phyloP scores from a whole-genome alignment of 345 rosid species.

The Eucalyptus cloeziana region DNA sequence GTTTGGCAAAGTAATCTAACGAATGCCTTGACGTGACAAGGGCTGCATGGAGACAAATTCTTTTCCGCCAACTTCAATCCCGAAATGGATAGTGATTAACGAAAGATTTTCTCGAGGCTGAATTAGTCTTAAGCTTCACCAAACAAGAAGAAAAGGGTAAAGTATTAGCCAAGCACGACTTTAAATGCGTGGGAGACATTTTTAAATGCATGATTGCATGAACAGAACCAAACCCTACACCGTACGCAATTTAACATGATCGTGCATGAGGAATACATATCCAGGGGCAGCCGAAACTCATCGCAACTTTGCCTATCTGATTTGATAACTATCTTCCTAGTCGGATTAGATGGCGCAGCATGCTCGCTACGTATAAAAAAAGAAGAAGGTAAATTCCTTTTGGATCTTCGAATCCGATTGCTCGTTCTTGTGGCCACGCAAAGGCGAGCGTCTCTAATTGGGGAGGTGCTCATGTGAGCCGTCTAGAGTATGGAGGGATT shows the following conservation, averaged over 20 bases:
- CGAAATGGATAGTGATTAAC: neutral
- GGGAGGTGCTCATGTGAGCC: neutral
- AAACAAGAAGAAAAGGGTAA: neutral
- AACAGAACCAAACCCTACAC: neutral
- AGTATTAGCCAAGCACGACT: neutral
- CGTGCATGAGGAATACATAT: neutral
- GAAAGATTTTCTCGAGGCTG: neutral
- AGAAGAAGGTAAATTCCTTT: neutral
- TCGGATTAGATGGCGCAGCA: neutral
- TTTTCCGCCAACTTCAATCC: neutral
- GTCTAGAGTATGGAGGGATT: neutral
- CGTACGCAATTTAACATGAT: neutral
- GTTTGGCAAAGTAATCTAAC: neutral
- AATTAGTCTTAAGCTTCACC: neutral
- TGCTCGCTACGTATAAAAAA: neutral
- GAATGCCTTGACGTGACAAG: neutral
- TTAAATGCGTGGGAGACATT: neutral
- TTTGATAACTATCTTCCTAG: neutral
- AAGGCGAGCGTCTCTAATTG: neutral
- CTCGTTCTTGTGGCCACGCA: neutral
- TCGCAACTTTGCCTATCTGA: neutral
- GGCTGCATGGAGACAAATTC: neutral
- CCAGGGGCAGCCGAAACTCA: neutral
- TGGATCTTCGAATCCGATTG: neutral
- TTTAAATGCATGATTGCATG: neutral